A percentile compares a stretch with the other conserved stretches of the same genome.
phyloP scores from a whole-genome alignment of 106 monocot genomes.

The Platanthera zijinensis region DNA sequence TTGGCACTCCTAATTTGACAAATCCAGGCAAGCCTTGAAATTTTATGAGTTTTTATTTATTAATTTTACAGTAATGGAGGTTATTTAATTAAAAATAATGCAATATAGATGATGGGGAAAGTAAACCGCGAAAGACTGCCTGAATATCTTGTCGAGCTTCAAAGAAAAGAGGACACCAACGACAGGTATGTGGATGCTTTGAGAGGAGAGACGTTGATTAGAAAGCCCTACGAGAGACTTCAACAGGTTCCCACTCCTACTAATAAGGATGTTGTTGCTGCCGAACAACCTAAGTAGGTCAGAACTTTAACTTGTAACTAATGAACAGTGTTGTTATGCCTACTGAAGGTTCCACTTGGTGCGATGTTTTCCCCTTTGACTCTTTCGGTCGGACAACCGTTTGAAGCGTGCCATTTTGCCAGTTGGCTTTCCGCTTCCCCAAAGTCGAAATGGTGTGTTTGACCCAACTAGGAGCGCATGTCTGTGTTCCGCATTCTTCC shows the following conservation, averaged over 20 bases:
- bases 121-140: constrained; percentile 80
- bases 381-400: no score
- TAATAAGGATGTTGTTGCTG: background rate
- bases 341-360: no score
- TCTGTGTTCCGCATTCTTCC: no score
- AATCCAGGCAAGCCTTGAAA: background rate
- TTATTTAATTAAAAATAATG: background rate
- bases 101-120: constrained; percentile 88
- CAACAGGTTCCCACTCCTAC: constrained; percentile 42
- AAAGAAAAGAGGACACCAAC: constrained; percentile 89
- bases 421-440: no score
- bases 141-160: constrained; percentile 86
- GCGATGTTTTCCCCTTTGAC: no score
- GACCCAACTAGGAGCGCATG: no score
- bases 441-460: no score
- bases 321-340: no score
- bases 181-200: constrained; percentile 89
- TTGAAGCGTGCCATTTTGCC: no score
- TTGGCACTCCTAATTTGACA: background rate
- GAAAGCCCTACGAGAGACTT: constrained; percentile 83
- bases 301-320: background rate
- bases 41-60: background rate
- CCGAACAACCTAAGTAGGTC: constrained; percentile 10
- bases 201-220: constrained; percentile 76
- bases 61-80: background rate